Evolutionary conservation across 2,329 filamentous ascomycete genomes (phyloP).

Genomic region (Aspergillus fijiensis): DNA sequence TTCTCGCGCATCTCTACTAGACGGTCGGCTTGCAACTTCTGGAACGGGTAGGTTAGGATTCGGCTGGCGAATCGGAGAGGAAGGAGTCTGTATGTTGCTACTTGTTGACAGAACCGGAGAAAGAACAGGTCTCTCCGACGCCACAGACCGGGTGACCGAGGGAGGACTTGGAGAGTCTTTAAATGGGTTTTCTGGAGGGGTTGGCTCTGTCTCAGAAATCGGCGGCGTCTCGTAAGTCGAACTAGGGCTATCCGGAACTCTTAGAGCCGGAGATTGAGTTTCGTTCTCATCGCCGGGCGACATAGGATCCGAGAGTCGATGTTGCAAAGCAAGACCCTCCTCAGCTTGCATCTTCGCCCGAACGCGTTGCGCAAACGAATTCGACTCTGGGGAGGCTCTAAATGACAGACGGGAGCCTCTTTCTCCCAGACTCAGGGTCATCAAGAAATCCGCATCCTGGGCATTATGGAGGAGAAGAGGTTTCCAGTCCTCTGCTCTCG

Average conservation of each 20-base stretch:
- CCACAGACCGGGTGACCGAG: slow-evolving; percentile 19
- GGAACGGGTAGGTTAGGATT: slow-evolving; percentile 10
- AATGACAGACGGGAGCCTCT: slow-evolving; percentile 41
- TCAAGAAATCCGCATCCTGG: slow-evolving; percentile 41
- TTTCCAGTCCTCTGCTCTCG: slow-evolving; percentile 22
- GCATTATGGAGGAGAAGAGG: slow-evolving; percentile 34
- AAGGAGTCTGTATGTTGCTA: slow-evolving; percentile 18
- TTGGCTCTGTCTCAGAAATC: slow-evolving; percentile 26
- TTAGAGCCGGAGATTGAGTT: slow-evolving; percentile 10
- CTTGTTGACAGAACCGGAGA: slow-evolving; percentile 26
- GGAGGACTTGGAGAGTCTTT: slow-evolving; percentile 27
- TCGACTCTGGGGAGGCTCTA: slow-evolving; percentile 39
- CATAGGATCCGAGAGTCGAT: slow-evolving; percentile 37
- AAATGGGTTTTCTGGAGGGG: slow-evolving; percentile 29
- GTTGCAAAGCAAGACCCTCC: slow-evolving; percentile 52
- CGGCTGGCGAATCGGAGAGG: slow-evolving; percentile 17
- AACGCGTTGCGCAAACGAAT: slow-evolving; percentile 48
- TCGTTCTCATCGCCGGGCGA: slow-evolving; percentile 28
- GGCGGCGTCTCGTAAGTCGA: slow-evolving; percentile 31
- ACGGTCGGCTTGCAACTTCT: slow-evolving; percentile 14
- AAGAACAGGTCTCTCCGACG: slow-evolving; percentile 26
- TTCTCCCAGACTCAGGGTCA: slow-evolving; percentile 29
- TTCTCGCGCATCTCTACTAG: slow-evolving; percentile 16
- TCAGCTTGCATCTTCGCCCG: slow-evolving; percentile 55
- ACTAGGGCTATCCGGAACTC: slow-evolving; percentile 23